phyloP scores from a whole-genome alignment of 1,139 yeast genomes.

The Magnusiomyces suaveolens region DNA sequence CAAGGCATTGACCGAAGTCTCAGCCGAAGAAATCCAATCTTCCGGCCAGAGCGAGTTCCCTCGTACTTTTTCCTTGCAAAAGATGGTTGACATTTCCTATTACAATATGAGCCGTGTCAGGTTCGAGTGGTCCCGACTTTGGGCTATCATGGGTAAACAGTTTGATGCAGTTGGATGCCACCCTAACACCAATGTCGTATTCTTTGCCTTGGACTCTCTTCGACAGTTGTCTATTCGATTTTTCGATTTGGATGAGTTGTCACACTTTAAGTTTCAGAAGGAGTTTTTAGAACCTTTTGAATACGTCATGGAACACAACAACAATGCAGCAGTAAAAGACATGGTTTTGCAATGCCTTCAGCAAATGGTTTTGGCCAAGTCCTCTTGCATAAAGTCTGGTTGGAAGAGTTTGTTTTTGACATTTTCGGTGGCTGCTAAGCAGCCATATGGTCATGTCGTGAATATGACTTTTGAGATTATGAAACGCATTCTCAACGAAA shows the following conservation, averaged over 20 bases:
- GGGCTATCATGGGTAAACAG: slow-evolving; percentile 89
- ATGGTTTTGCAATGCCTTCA: slow-evolving; percentile 86
- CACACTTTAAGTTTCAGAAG: slow-evolving; percentile 91
- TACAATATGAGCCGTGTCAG: slow-evolving; percentile 95
- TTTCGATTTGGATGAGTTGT: slow-evolving; percentile 82
- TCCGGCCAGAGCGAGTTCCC: slow-evolving; percentile 78
- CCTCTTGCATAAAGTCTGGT: slow-evolving; percentile 74
- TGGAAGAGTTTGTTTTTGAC: slow-evolving; percentile 88
- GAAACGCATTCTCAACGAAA: slow-evolving; percentile 51
- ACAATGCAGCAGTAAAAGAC: slow-evolving; percentile 67
- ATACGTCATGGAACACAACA: slow-evolving; percentile 60
- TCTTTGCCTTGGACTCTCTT: slow-evolving; percentile 87
- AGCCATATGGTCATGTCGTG: slow-evolving; percentile 42
- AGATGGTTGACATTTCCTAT: slow-evolving; percentile 93
- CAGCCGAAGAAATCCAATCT: slow-evolving; percentile 83
- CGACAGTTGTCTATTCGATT: slow-evolving; percentile 89
- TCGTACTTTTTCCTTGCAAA: slow-evolving; percentile 83
- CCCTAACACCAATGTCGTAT: slow-evolving; percentile 62
- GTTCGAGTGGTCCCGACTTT: slow-evolving; percentile 91
- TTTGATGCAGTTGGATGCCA: slow-evolving; percentile 83
- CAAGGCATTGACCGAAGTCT: slow-evolving; percentile 74
- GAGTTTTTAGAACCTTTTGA: slow-evolving; percentile 90
- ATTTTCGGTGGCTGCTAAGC: slow-evolving; percentile 55
- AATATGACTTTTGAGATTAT: slow-evolving; percentile 54
- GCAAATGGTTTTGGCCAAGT: slow-evolving; percentile 74